Evolutionary conservation across 164 flowering plant species (phyloP), one percentile per base, ranked within the genome.

Genomic region (Platanus orientalis): DNA sequence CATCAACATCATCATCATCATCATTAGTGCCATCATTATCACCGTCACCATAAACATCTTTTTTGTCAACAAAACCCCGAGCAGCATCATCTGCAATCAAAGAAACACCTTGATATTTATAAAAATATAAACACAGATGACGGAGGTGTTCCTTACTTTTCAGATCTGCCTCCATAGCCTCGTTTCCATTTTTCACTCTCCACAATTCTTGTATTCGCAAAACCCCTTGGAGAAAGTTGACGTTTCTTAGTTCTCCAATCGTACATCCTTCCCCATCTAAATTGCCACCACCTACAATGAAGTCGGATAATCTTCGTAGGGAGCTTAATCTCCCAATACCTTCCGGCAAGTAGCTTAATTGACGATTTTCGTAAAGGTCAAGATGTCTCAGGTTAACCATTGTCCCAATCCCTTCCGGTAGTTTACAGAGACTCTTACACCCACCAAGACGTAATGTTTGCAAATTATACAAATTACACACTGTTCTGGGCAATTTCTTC

Each of bases 401-500:
- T 42, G 2, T 10, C 17, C 47, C 47, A 42, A 42, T 42, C 47
- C 47, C 47, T 42, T 42, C 17, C 2, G 47, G 47, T 14, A 42
- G 17, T 42, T 42, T 42, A 3, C 2, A 10, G 3, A 42, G 17
- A 10, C 10, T 10, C 17, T 42, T 10, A 14, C 47, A 42, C 3
- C 3, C 16, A n/a, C n/a, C n/a, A 21, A 66, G 64, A n/a, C 6
- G 39, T 7, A 66, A 44, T 6, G 59, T 42, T 20, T 66, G 70
- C 29, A 66, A 19, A 44, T 59, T 66, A 21, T 13, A 16, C 16
- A 66, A 40, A 21, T 42, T 24, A 28, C 49, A 19, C 14, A 52
- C 7, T 0, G 20, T 21, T 59, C 58, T 59, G 2, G 59, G 70
- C 19, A 66, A 44, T 21, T 28, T 50, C 14, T 2, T 29, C 7